Conservation (phyloP, 1,284 basidiomycete genomes). For the Lentinus polychrous region DNA sequence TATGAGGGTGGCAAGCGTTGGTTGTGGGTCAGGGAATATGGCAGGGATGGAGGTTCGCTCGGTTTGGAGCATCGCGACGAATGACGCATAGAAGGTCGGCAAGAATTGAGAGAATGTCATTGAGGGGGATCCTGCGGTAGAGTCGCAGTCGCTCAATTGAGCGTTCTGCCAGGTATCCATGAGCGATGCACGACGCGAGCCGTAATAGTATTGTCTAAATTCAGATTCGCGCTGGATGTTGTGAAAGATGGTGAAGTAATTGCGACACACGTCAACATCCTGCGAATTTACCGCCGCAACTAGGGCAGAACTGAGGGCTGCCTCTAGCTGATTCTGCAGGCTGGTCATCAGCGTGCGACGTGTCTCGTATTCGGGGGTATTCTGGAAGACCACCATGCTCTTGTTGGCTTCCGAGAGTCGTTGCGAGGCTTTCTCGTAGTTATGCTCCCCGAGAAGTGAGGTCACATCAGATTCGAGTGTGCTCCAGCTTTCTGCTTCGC, state of each 20-base stretch:
- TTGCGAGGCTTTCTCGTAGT: conserved; percentile 81
- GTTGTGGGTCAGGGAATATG: conserved; percentile 76
- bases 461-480: conserved; percentile 89
- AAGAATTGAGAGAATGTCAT: conserved; percentile 59
- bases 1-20: conserved; percentile 74
- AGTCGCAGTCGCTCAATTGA: conserved; percentile 42
- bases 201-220: conserved; percentile 91
- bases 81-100: conserved; percentile 63
- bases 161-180: conserved; percentile 64
- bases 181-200: conserved; percentile 61
- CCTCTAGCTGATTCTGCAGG: conserved; percentile 91
- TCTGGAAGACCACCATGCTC: conserved; percentile 86
- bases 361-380: conserved; percentile 82
- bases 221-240: conserved; percentile 87
- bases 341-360: conserved; percentile 80
- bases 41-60: conserved; percentile 72
- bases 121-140: conserved; percentile 19
- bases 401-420: conserved; percentile 81
- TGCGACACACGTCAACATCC: conserved; percentile 67
- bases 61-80: conserved; percentile 57
- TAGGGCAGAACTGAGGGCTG: conserved; percentile 78
- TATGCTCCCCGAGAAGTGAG: conserved; percentile 68
- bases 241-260: conserved; percentile 81
- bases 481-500: conserved; percentile 92
- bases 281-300: conserved; percentile 74